Percentiles rank a stretch among this genome's conserved stretches.
These are phyloP conservation scores for Acanthamoeba healyi DNA, from an alignment of 208 protist genomes.

Conservation along the genomic window DNA sequence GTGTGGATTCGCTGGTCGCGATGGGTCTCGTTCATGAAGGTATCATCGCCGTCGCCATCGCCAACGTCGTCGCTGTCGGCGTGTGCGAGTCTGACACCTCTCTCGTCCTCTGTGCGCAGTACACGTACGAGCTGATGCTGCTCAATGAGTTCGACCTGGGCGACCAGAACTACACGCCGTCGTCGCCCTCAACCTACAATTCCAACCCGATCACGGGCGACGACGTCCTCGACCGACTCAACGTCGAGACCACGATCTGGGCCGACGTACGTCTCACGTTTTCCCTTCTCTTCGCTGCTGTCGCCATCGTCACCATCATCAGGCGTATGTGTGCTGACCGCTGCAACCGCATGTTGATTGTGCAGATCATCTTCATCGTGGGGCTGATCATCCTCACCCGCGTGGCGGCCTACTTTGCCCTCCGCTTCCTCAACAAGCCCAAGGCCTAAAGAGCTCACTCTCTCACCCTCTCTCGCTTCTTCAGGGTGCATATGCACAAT, in stretches of 20 bases:
- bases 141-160: conserved; percentile 71
- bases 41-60: too few relatives aligned
- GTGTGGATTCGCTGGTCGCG: conserved; percentile 58
- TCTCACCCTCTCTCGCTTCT: conserved; percentile 51
- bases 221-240: not conserved
- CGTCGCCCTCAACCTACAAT: not conserved
- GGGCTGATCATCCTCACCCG: not conserved
- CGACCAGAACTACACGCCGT: not conserved
- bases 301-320: too few relatives aligned
- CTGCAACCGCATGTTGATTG: too few relatives aligned
- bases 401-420: conserved; percentile 26
- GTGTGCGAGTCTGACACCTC: too few relatives aligned
- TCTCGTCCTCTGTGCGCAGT: not conserved
- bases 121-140: conserved; percentile 41
- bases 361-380: conserved; percentile 60
- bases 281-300: not conserved
- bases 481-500: not conserved
- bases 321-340: too few relatives aligned
- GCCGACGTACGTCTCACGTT: not conserved
- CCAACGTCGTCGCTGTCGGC: not conserved
- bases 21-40: conserved; percentile 65
- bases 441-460: not conserved
- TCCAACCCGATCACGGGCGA: not conserved
- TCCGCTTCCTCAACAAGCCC: conserved; percentile 70
- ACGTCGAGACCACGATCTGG: conserved; percentile 71